Percentiles rank a stretch among this genome's conserved stretches.
These are phyloP conservation scores for Dictyostelium firmibasis DNA, from an alignment of 78 protist species.

Conservation along the genomic window DNA sequence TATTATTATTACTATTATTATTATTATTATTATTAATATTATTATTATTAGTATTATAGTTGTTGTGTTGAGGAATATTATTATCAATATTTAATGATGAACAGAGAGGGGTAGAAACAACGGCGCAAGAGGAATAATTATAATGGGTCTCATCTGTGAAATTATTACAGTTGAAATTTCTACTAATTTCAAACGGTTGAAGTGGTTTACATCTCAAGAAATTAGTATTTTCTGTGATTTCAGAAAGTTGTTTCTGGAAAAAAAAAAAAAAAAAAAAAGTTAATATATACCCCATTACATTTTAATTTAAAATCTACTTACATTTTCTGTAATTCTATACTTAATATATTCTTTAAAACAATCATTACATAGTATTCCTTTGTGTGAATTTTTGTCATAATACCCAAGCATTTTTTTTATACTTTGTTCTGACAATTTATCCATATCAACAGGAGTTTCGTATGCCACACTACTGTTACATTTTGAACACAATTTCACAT, in stretches of 20 bases:
- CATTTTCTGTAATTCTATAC: background rate
- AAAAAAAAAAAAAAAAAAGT: background rate
- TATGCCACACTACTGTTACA: background rate
- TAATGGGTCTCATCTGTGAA: background rate
- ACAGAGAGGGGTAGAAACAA: background rate
- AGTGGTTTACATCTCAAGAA: background rate
- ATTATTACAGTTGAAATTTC: no score
- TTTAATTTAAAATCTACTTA: no score
- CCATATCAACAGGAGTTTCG: background rate
- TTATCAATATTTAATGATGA: no score
- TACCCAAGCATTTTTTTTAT: background rate
- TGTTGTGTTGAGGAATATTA: no score
- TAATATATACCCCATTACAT: no score
- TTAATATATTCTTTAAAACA: slow-evolving; percentile 2
- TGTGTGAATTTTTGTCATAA: background rate
- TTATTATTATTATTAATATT: no score
- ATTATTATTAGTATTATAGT: no score
- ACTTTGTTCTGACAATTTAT: background rate
- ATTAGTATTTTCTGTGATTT: background rate
- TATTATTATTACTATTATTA: no score
- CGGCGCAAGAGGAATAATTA: background rate
- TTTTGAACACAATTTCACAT: background rate
- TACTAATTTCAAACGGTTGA: background rate
- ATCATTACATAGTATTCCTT: background rate
- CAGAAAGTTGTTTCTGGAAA: background rate